Conservation (phyloP, 2,329 filamentous ascomycete genomes). For the Cytospora paraplurivora region DNA sequence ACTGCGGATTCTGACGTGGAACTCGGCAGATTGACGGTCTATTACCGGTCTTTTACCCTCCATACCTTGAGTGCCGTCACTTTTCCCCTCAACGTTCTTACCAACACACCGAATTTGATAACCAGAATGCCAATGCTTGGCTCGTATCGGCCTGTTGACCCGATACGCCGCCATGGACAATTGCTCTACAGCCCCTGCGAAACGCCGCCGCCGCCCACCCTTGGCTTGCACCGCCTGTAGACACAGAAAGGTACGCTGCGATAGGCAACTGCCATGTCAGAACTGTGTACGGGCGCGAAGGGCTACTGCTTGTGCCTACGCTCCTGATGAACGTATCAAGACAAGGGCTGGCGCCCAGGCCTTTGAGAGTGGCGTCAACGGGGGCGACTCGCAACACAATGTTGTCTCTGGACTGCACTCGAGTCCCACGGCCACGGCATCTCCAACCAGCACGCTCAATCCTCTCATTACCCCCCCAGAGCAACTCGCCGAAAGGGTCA, state of each 20-base stretch:
- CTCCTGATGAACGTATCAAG: slow-evolving; percentile 30
- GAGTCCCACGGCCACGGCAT: slow-evolving; percentile 1
- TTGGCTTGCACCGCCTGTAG: slow-evolving; percentile 44
- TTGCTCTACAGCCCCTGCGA: neutral
- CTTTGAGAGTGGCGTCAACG: slow-evolving; percentile 6
- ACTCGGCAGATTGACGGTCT: neutral
- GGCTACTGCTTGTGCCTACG: slow-evolving; percentile 39
- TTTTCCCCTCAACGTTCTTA: neutral
- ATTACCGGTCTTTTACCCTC: neutral
- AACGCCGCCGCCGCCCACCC: slow-evolving; percentile 29
- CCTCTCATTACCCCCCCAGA: neutral
- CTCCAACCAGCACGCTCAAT: neutral
- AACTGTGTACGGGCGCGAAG: slow-evolving; percentile 45
- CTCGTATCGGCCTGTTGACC: neutral
- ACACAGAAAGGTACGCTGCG: slow-evolving; percentile 48
- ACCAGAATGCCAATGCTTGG: neutral
- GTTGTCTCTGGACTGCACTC: slow-evolving; percentile 14
- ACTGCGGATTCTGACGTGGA: neutral
- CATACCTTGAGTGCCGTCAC: neutral
- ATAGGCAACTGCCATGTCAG: slow-evolving; percentile 44
- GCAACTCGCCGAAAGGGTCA: slow-evolving; percentile 42
- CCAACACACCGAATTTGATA: neutral
- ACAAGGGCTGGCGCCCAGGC: slow-evolving; percentile 14
- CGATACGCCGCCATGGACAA: neutral
- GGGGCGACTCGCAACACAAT: slow-evolving; percentile 9